These are phyloP conservation scores for Colletotrichum lupini DNA, from an alignment of 2,329 filamentous ascomycete genomes.

Conservation along the genomic window DNA sequence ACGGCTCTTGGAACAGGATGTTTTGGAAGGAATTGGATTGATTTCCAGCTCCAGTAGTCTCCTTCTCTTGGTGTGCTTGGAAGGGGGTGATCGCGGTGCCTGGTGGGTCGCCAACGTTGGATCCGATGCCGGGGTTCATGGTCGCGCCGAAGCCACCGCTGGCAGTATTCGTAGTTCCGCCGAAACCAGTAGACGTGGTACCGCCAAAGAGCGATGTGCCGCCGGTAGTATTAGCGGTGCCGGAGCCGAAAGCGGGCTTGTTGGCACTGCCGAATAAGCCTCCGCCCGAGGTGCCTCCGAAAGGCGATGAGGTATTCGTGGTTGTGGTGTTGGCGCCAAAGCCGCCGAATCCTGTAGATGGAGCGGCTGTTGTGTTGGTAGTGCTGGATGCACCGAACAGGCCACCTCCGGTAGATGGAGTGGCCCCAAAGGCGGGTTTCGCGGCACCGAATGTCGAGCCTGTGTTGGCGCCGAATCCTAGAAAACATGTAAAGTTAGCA, in stretches of 20 bases:
- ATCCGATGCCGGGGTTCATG: constrained; percentile 62
- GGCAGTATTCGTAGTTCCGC: constrained; percentile 46
- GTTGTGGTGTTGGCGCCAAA: constrained; percentile 51
- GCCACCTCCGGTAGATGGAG: constrained; percentile 49
- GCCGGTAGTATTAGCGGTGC: constrained; percentile 52
- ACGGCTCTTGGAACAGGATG: constrained; percentile 81
- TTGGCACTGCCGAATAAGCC: constrained; percentile 62
- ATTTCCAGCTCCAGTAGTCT: constrained; percentile 65
- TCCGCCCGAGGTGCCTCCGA: constrained; percentile 47
- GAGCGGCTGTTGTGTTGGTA: constrained; percentile 46
- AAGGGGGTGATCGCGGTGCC: constrained; percentile 80
- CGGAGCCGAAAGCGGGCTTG: constrained; percentile 63
- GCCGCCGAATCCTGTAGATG: constrained; percentile 51
- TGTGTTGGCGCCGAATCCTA: constrained; percentile 49
- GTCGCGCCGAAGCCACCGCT: constrained; percentile 55
- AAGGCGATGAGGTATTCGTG: constrained; percentile 48
- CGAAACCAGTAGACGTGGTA: constrained; percentile 49
- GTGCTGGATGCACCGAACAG: constrained; percentile 57
- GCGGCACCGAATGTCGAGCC: constrained; percentile 49
- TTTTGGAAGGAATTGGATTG: constrained; percentile 78
- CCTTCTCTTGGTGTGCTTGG: constrained; percentile 78
- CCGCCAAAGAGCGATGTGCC: constrained; percentile 61
- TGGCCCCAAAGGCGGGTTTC: constrained; percentile 38
- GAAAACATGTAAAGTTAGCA: background rate
- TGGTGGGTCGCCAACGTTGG: constrained; percentile 66